Conservation (phyloP, 306 rosid species). For the Dalbergia cochinchinensis region DNA sequence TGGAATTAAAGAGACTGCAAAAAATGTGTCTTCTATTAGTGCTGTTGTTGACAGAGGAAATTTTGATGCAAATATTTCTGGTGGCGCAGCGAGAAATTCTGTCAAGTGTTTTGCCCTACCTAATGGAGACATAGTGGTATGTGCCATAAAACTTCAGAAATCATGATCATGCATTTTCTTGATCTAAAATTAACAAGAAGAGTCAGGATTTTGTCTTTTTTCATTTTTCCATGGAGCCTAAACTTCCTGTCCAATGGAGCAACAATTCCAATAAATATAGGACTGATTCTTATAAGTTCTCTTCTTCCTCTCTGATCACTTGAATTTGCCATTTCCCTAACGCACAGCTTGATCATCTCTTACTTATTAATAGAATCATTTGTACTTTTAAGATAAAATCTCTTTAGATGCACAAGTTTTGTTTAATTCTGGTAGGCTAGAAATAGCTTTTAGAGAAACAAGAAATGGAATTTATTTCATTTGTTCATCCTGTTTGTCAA, state of each 20-base stretch:
- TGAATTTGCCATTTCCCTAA: constrained; percentile 11
- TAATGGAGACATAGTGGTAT: constrained; percentile 97
- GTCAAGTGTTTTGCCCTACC: constrained; percentile 89
- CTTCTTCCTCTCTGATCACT: constrained; percentile 5
- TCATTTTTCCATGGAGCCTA: not conserved
- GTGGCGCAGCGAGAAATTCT: constrained; percentile 89
- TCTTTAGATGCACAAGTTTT: not conserved
- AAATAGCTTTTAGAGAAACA: not conserved
- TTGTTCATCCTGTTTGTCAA: not conserved
- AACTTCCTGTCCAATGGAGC: not conserved
- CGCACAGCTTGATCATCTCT: not conserved
- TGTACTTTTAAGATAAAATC: not conserved
- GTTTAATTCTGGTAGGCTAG: not conserved
- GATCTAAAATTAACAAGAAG: constrained; percentile 6
- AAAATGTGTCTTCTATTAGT: constrained; percentile 56
- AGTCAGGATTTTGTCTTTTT: not conserved
- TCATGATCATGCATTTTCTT: constrained; percentile 34
- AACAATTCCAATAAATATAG: not conserved
- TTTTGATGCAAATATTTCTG: constrained; percentile 83
- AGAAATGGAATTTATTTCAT: constrained; percentile 5
- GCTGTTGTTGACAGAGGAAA: constrained; percentile 86
- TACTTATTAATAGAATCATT: constrained; percentile 3
- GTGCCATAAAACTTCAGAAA: constrained; percentile 57
- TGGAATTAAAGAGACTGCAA: constrained; percentile 57
- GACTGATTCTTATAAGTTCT: not conserved